Base-by-base conservation (phyloP, 2,329 filamentous ascomycete species). In the Epichloe elymi region DNA sequence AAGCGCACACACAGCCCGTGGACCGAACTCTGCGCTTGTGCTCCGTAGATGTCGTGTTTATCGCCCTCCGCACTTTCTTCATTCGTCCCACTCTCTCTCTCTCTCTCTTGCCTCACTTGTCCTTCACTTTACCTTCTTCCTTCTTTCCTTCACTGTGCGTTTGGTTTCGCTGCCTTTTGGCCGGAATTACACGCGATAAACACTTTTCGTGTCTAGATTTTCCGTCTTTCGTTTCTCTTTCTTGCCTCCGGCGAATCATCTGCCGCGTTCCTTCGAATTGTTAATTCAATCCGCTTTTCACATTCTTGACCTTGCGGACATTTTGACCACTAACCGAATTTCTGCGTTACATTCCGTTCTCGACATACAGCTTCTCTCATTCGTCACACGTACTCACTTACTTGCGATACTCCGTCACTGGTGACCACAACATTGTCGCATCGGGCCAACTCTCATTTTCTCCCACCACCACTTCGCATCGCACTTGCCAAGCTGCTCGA, bases 321-420 rank as follows among this genome's bases (percentile, higher is more conserved):
- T 20, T 30, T 48, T 23, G 41, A 36, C 46, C 33, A 33, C 14
- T 41, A 37, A 37, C 23, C n/a, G 19, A 30, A 14, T 15, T 26
- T 36, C 26, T 26, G 46, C 40, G 12, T 46, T 51, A 35, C 45
- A 51, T 53, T 51, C 48, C 49, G 30, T 51, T 51, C 23, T 48
- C 49, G 46, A 37, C 33, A 30, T 40, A 37, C 23, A 15, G 14
- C 35, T 20, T 23, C 14, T 48, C 35, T 48, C 17, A 47, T 48
- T 53, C 39, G 44, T 51, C 44, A 11, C 26, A 17, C 37, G 10
- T 38, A 35, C 26, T 38, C 38, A 40, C 15, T 33, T 23, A 12
- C 26, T n/a, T 42, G 38, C 42, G 41, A 41, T 14, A 36, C 4
- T 17, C n/a, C 23, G 51, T 52, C 51, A 49, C 47, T 50, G 51